Evolutionary conservation across 1,284 basidiomycete genomes (phyloP).

Genomic region (Agaricales sp.): DNA sequence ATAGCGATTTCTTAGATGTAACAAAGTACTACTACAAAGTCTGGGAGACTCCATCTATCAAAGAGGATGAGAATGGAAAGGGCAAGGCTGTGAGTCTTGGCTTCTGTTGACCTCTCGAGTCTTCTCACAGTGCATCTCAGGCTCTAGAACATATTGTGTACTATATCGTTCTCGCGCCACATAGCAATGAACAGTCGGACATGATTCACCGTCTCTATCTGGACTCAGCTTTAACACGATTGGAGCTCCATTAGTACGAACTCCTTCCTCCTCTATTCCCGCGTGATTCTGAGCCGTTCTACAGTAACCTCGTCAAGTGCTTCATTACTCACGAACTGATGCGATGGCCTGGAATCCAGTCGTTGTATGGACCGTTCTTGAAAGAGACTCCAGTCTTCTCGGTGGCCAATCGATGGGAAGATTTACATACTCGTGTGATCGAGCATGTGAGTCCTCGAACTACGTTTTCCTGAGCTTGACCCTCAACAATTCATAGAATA

Average conservation of each 20-base stretch:
- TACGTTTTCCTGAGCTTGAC: not conserved
- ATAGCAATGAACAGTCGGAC: slow-evolving; percentile 96
- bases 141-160: slow-evolving; percentile 90
- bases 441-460: slow-evolving; percentile 71
- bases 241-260: slow-evolving; percentile 82
- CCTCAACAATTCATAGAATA: slow-evolving; percentile 57
- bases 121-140: slow-evolving; percentile 27
- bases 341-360: slow-evolving; percentile 96
- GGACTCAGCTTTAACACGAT: slow-evolving; percentile 68
- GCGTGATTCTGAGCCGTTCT: slow-evolving; percentile 6
- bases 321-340: slow-evolving; percentile 95
- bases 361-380: slow-evolving; percentile 80
- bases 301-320: slow-evolving; percentile 89
- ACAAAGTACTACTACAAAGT: slow-evolving; percentile 95
- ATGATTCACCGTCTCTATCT: slow-evolving; percentile 85
- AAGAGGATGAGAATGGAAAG: slow-evolving; percentile 66
- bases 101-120: not conserved
- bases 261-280: slow-evolving; percentile 1
- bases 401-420: slow-evolving; percentile 81
- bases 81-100: slow-evolving; percentile 60
- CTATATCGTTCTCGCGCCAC: slow-evolving; percentile 88
- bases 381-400: slow-evolving; percentile 78
- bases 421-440: slow-evolving; percentile 91
- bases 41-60: slow-evolving; percentile 91
- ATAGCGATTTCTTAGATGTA: slow-evolving; percentile 83